Percentiles rank a stretch among this genome's conserved stretches.
Evolutionary conservation across 148 eudicot species (phyloP).

Genomic region (Camellia lanceoleosa): DNA sequence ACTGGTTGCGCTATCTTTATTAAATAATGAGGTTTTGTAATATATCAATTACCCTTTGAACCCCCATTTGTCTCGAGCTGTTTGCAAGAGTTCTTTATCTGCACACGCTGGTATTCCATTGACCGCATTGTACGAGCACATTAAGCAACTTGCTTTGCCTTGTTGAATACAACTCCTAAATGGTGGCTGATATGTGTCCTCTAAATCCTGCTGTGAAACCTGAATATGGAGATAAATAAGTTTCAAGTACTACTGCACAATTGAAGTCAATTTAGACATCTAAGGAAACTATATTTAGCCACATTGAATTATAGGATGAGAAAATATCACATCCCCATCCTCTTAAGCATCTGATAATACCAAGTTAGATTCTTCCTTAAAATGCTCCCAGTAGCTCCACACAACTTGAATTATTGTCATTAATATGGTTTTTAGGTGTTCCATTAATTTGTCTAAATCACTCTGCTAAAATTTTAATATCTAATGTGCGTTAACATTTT

Average conservation of each 20-base stretch:
- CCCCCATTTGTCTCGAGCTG: constrained; percentile 82
- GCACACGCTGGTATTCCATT: constrained; percentile 94
- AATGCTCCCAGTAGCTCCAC: not conserved
- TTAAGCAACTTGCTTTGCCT: constrained; percentile 96
- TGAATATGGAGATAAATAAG: constrained; percentile 21
- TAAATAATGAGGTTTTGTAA: constrained; percentile 7
- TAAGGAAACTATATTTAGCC: not conserved
- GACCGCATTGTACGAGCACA: constrained; percentile 94
- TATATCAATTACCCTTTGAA: constrained; percentile 63
- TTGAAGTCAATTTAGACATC: not conserved
- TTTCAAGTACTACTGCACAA: not conserved
- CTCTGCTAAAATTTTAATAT: not conserved
- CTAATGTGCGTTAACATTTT: not conserved
- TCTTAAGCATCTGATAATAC: not conserved
- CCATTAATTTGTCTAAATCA: not conserved
- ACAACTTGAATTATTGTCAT: not conserved
- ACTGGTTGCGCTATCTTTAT: not conserved
- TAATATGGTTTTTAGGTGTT: not conserved
- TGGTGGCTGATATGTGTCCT: constrained; percentile 87
- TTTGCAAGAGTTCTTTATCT: constrained; percentile 55
- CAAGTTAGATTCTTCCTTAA: constrained; percentile 3
- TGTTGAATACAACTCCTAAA: constrained; percentile 75
- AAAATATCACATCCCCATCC: not conserved
- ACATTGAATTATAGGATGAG: not conserved
- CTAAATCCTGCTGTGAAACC: constrained; percentile 91